A percentile compares a stretch with the other conserved stretches of the same genome.
These are phyloP conservation scores for Penicillium manginii DNA, from an alignment of 495 filamentous ascomycete genomes.

Conservation along the genomic window DNA sequence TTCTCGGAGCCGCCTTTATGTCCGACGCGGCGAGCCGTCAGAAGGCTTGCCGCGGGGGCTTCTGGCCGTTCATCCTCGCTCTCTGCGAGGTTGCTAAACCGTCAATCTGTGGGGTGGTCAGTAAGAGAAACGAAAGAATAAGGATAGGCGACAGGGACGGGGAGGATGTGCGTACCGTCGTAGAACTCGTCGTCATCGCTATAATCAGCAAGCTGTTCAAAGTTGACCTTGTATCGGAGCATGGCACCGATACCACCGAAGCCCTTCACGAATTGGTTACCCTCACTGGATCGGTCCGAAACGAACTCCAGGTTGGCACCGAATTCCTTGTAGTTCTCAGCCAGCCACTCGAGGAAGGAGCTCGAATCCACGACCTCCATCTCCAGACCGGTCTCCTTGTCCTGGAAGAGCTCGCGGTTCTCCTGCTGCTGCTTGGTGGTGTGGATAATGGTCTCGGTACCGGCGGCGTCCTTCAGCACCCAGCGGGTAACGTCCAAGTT, in stretches of 20 bases:
- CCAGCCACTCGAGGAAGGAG: constrained; percentile 97
- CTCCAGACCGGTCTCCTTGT: constrained; percentile 92
- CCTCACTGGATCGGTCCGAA: constrained; percentile 92
- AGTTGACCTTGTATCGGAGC: constrained; percentile 99
- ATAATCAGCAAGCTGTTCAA: constrained; percentile 94
- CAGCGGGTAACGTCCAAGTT: constrained; percentile 93
- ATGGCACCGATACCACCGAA: constrained; percentile 98
- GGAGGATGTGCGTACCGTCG: constrained; percentile 64
- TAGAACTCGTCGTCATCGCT: constrained; percentile 99
- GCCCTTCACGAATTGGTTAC: constrained; percentile 99
- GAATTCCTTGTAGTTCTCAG: constrained; percentile 96
- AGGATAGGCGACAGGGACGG: constrained; percentile 6
- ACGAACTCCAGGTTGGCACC: constrained; percentile 97
- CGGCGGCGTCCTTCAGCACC: constrained; percentile 77
- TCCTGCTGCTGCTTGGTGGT: constrained; percentile 84
- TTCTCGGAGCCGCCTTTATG: constrained; percentile 41
- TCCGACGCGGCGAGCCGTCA: constrained; percentile 60
- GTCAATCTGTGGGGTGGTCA: constrained; percentile 73
- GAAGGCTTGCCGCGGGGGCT: constrained; percentile 63
- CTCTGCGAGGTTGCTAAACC: constrained; percentile 82
- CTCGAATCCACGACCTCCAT: constrained; percentile 88
- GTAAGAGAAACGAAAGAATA: background rate
- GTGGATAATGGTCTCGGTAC: constrained; percentile 74
- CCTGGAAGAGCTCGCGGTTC: constrained; percentile 83
- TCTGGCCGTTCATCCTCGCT: constrained; percentile 86